Evolutionary conservation across 2,329 filamentous ascomycete species (phyloP).

Genomic region (Cucurbitaria berberidis): DNA sequence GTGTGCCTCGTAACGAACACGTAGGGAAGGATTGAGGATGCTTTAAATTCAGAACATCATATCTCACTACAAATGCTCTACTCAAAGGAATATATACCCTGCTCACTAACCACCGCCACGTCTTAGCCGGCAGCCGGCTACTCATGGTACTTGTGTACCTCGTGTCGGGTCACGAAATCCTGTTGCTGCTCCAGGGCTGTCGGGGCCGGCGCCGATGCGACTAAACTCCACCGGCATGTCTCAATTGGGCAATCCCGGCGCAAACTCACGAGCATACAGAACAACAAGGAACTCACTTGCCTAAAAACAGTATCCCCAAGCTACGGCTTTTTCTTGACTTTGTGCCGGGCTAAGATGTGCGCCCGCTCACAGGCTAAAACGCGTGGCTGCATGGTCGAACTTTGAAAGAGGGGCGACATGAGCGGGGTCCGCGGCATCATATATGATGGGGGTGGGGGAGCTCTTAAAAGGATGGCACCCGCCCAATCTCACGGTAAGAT

Average conservation of each 20-base stretch:
- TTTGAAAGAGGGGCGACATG: neutral
- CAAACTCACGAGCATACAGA: constrained; percentile 9
- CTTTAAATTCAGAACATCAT: neutral
- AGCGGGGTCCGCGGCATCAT: constrained; percentile 13
- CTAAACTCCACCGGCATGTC: constrained; percentile 15
- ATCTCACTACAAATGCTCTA: neutral
- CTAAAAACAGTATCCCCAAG: constrained; percentile 28
- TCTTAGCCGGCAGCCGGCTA: neutral
- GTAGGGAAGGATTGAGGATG: neutral
- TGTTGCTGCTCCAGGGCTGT: neutral
- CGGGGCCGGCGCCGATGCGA: constrained; percentile 23
- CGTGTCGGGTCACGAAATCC: neutral
- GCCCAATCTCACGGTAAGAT: constrained; percentile 7
- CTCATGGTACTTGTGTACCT: neutral
- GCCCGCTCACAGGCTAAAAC: neutral
- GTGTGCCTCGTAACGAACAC: neutral
- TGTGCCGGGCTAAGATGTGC: constrained; percentile 7
- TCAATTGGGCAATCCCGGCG: constrained; percentile 29
- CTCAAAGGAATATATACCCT: neutral
- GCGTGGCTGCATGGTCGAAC: neutral
- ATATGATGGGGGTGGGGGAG: constrained; percentile 31
- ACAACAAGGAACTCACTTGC: constrained; percentile 9
- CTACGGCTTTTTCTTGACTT: neutral
- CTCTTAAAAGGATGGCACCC: constrained; percentile 27
- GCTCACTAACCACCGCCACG: too few species aligned